Evolutionary conservation across 768 basidiomycete species (phyloP).

Genomic region (Rhodotorula diobovata): DNA sequence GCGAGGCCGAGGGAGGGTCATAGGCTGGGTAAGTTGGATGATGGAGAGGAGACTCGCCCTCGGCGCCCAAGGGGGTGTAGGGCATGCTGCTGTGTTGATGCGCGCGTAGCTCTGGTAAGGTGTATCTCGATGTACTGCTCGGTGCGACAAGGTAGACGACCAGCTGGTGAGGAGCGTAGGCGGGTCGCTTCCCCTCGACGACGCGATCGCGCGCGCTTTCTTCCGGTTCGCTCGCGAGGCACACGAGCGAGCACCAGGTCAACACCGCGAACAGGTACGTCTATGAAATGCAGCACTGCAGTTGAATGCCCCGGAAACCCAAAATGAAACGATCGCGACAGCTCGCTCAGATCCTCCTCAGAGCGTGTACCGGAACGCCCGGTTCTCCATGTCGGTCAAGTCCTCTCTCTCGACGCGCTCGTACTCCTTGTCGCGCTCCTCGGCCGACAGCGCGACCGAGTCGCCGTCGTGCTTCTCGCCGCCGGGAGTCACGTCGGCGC

Average conservation of each 20-base stretch:
- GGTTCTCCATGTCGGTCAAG: slow-evolving; percentile 27
- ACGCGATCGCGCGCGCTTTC: too few relatives aligned
- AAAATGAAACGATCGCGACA: too few relatives aligned
- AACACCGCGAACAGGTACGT: background rate
- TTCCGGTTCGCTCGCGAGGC: too few relatives aligned
- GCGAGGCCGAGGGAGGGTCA: background rate
- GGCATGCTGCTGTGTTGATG: background rate
- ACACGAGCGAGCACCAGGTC: too few relatives aligned
- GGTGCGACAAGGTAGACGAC: too few relatives aligned
- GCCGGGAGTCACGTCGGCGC: background rate
- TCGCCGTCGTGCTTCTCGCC: background rate
- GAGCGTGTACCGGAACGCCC: slow-evolving; percentile 11
- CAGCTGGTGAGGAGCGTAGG: too few relatives aligned
- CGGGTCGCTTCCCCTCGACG: too few relatives aligned
- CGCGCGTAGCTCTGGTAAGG: background rate
- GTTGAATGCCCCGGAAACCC: background rate
- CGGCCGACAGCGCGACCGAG: background rate
- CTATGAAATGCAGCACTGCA: background rate
- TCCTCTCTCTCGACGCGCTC: slow-evolving; percentile 11
- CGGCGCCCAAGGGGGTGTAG: background rate
- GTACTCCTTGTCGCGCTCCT: slow-evolving; percentile 45
- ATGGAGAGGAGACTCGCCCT: background rate
- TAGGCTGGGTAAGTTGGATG: background rate
- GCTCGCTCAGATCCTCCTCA: background rate
- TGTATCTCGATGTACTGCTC: too few relatives aligned